Evolutionary conservation across 208 protist species (phyloP).

Genomic region (Wallacemonas sp.): DNA sequence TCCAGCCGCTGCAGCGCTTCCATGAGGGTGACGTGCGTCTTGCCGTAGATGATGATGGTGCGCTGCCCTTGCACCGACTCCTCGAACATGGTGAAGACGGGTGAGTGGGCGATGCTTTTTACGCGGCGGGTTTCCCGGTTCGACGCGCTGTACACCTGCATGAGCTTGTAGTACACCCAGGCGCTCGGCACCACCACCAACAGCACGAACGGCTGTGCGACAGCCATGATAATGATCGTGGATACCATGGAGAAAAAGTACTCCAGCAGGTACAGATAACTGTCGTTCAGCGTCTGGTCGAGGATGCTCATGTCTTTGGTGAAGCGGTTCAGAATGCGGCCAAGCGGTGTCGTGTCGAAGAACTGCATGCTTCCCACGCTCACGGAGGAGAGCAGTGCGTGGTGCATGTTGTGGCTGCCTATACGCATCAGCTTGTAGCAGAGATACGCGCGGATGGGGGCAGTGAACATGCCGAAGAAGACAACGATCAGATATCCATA

Average conservation of each 20-base stretch:
- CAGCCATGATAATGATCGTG: constrained; percentile 42
- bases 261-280: constrained; percentile 57
- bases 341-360: constrained; percentile 94
- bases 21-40: constrained; percentile 22
- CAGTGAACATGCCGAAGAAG: constrained; percentile 22
- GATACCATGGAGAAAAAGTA: constrained; percentile 56
- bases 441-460: constrained; percentile 34
- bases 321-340: constrained; percentile 95
- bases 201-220: constrained; percentile 46
- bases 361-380: constrained; percentile 73
- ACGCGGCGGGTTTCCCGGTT: constrained; percentile 90
- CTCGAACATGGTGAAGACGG: constrained; percentile 90
- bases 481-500: constrained; percentile 43
- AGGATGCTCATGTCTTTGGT: constrained; percentile 85
- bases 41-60: constrained; percentile 84
- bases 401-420: constrained; percentile 46
- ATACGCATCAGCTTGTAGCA: constrained; percentile 32
- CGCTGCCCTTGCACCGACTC: constrained; percentile 87
- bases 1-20: constrained; percentile 45
- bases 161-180: constrained; percentile 84
- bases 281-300: constrained; percentile 59
- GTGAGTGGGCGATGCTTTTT: constrained; percentile 85
- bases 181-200: constrained; percentile 55
- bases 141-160: constrained; percentile 82
- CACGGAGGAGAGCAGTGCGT: constrained; percentile 49